These are phyloP conservation scores for Salix caprea DNA, from an alignment of 345 rosid genomes.

Conservation along the genomic window DNA sequence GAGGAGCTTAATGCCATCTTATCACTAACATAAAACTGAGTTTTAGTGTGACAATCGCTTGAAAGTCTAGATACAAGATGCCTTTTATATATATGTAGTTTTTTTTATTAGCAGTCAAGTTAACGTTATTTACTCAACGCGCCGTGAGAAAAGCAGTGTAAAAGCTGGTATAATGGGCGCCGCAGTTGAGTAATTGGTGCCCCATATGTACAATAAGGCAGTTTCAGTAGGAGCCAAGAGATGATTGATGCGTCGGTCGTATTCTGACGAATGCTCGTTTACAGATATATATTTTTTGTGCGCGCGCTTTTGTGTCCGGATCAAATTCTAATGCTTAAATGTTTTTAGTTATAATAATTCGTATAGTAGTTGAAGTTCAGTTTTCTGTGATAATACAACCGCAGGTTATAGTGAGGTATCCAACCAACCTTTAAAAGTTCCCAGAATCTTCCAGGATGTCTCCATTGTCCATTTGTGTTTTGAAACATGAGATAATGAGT, in stretches of 20 bases:
- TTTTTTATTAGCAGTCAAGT: neutral
- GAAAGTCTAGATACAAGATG: neutral
- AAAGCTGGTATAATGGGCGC: neutral
- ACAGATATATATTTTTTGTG: too few species aligned
- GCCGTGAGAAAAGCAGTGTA: neutral
- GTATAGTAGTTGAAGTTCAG: too few species aligned
- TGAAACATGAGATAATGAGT: too few species aligned
- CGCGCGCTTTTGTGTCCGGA: neutral
- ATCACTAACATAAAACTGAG: too few species aligned
- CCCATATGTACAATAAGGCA: neutral
- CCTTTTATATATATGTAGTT: neutral
- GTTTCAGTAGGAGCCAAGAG: neutral
- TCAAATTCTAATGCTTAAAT: neutral
- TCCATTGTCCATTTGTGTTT: too few species aligned
- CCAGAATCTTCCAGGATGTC: too few species aligned
- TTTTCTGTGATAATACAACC: too few species aligned
- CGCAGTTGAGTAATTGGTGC: neutral
- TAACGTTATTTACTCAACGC: neutral
- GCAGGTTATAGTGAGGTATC: too few species aligned
- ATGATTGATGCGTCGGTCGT: neutral
- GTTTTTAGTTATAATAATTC: neutral
- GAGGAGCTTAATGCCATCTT: too few species aligned
- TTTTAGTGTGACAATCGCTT: too few species aligned
- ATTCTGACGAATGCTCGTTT: too few species aligned
- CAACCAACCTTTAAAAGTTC: too few species aligned